These are phyloP conservation scores for Mallotus repandus DNA, from an alignment of 441 rosid genomes.

Conservation along the genomic window DNA sequence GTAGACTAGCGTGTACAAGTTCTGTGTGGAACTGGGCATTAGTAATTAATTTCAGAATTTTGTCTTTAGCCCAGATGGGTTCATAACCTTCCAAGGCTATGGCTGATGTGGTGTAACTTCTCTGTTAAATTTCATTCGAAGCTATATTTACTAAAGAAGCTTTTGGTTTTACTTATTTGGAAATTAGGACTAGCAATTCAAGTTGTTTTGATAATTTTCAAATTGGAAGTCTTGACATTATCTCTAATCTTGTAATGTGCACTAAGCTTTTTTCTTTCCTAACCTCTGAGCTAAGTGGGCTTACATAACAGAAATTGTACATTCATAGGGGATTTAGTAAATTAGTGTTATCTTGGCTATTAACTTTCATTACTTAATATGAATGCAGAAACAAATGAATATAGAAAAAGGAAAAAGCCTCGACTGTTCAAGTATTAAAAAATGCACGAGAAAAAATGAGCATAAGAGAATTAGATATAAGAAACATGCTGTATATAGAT, in stretches of 20 bases:
- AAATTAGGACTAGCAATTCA: background rate
- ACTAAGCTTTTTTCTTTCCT: background rate
- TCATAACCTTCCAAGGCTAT: conserved; percentile 7
- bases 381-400: too few species aligned
- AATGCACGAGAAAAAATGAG: too few species aligned
- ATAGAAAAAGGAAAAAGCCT: too few species aligned
- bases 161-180: background rate
- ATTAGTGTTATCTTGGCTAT: too few species aligned
- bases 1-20: background rate
- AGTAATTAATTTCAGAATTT: background rate
- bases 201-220: conserved; percentile 12
- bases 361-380: too few species aligned
- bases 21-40: too few species aligned
- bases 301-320: too few species aligned
- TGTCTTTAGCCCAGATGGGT: background rate
- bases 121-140: background rate
- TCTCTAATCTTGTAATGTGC: background rate
- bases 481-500: too few species aligned
- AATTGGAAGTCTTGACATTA: conserved; percentile 2
- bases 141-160: background rate
- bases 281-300: background rate
- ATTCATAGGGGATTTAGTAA: too few species aligned
- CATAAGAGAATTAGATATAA: too few species aligned
- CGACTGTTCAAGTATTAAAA: too few species aligned
- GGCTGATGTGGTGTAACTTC: background rate